Percentiles rank a stretch among this genome's conserved stretches.
These are phyloP conservation scores for Knoxdaviesia capensis DNA, from an alignment of 2,329 filamentous ascomycete genomes.

Conservation along the genomic window DNA sequence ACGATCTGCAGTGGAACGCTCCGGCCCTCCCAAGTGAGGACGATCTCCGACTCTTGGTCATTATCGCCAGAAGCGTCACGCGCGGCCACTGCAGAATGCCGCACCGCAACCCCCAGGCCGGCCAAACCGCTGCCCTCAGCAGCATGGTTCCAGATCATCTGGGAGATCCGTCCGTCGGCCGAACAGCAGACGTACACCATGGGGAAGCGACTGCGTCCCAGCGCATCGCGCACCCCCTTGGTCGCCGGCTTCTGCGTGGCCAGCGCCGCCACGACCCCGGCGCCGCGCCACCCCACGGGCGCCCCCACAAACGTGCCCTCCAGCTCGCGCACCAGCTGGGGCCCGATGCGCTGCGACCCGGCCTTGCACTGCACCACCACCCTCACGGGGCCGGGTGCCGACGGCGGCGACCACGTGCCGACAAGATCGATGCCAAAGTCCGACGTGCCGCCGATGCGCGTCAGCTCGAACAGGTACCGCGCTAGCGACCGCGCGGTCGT, in stretches of 20 bases:
- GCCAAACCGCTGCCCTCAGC: conserved; percentile 43
- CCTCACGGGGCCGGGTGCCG: conserved; percentile 16
- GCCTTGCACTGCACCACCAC: conserved; percentile 52
- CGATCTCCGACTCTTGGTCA: conserved; percentile 17
- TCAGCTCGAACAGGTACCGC: conserved; percentile 41
- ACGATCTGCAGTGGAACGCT: no score
- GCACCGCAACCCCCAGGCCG: conserved; percentile 31
- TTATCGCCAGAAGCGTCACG: conserved; percentile 3
- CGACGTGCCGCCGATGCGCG: conserved; percentile 41
- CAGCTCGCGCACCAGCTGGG: conserved; percentile 49
- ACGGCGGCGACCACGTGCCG: conserved; percentile 45
- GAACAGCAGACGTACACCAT: conserved; percentile 51
- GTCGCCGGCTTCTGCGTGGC: conserved; percentile 52
- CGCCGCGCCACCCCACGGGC: conserved; percentile 49
- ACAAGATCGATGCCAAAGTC: conserved; percentile 60
- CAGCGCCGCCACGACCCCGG: conserved; percentile 48
- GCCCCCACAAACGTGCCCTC: conserved; percentile 60
- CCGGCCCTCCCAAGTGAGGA: conserved; percentile 29
- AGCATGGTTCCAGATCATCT: conserved; percentile 53
- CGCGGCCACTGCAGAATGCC: conserved; percentile 11
- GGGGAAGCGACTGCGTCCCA: conserved; percentile 46
- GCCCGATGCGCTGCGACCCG: conserved; percentile 27
- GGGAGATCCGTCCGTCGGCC: conserved; percentile 33
- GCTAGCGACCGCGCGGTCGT: conserved; percentile 34
- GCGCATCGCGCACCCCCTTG: conserved; percentile 53